Percentiles rank a stretch among this genome's conserved stretches.
Evolutionary conservation across 225 moss, liverwort and hornwort genomes (phyloP).

Genomic region (Neckera pumila): DNA sequence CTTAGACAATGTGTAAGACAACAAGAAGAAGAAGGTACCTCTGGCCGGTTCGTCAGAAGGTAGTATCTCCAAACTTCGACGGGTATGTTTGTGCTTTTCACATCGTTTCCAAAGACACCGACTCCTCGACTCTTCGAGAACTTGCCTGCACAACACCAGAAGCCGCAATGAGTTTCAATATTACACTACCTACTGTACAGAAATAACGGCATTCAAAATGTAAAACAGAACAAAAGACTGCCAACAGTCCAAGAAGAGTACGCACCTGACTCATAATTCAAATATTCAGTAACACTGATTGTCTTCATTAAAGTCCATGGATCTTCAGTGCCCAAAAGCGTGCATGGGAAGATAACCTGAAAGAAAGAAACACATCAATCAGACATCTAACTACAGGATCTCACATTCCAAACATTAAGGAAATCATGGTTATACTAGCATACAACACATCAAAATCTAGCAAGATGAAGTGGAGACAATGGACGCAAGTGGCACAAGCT

Average conservation of each 20-base stretch:
- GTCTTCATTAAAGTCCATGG: conserved; percentile 95
- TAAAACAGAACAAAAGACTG: background rate
- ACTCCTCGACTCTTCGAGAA: conserved; percentile 97
- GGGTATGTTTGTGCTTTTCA: conserved; percentile 65
- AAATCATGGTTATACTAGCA: background rate
- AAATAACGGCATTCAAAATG: background rate
- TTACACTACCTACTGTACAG: background rate
- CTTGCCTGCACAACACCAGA: conserved; percentile 36
- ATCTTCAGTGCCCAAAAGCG: conserved; percentile 81
- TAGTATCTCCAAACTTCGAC: conserved; percentile 99
- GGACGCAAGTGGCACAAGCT: background rate
- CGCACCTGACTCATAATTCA: conserved; percentile 81
- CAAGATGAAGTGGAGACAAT: background rate
- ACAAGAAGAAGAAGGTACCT: conserved; percentile 28
- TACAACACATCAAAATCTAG: background rate
- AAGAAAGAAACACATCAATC: background rate
- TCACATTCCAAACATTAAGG: background rate
- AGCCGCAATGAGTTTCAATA: background rate
- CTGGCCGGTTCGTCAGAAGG: conserved; percentile 82
- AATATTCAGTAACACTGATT: conserved; percentile 88
- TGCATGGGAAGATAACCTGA: conserved; percentile 92
- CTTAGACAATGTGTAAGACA: background rate
- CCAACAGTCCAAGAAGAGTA: background rate
- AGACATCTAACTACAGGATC: background rate
- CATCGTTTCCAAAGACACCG: conserved; percentile 93